A percentile compares a stretch with the other conserved stretches of the same genome.
Conservation (phyloP, 2,329 filamentous ascomycete genomes). For the Exophiala spinifera region DNA sequence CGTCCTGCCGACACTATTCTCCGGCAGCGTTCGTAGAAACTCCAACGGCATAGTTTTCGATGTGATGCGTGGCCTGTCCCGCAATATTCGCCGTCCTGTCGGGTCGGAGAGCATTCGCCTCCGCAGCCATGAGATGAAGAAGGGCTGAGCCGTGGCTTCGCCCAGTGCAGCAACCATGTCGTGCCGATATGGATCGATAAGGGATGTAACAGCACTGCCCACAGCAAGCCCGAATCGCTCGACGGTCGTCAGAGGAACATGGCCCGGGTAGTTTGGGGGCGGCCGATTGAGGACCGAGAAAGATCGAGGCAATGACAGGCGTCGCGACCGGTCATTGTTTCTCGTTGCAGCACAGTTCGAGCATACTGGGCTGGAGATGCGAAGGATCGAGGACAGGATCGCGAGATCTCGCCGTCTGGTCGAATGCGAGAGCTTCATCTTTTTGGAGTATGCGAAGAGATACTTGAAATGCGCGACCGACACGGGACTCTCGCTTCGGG, state of each 20-base stretch:
- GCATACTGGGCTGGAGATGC: slow-evolving; percentile 53
- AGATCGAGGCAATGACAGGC: slow-evolving; percentile 35
- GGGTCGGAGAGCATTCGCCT: slow-evolving; percentile 82
- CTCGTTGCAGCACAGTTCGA: slow-evolving; percentile 64
- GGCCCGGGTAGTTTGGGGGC: slow-evolving; percentile 81
- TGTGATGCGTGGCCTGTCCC: slow-evolving; percentile 82
- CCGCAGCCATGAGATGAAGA: slow-evolving; percentile 89
- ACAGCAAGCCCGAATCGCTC: slow-evolving; percentile 71
- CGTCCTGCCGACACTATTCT: slow-evolving; percentile 71
- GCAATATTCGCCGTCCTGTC: slow-evolving; percentile 86
- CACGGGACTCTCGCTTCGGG: too few species aligned
- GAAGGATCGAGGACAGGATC: slow-evolving; percentile 19
- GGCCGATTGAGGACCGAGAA: slow-evolving; percentile 87
- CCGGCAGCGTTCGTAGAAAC: slow-evolving; percentile 67
- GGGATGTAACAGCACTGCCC: slow-evolving; percentile 58
- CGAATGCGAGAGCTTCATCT: slow-evolving; percentile 7
- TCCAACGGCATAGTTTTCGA: slow-evolving; percentile 66
- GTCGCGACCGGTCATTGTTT: neutral
- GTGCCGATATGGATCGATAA: slow-evolving; percentile 72
- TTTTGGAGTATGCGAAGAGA: neutral
- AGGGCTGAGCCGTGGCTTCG: slow-evolving; percentile 89
- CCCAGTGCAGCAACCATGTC: slow-evolving; percentile 94
- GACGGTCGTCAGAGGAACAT: slow-evolving; percentile 77
- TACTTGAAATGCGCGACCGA: too few species aligned
- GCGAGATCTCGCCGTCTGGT: slow-evolving; percentile 12